Percentiles rank a stretch among this genome's conserved stretches.
These are phyloP conservation scores for Hypoxylon sp. DNA, from an alignment of 2,329 filamentous ascomycete species.

Conservation along the genomic window DNA sequence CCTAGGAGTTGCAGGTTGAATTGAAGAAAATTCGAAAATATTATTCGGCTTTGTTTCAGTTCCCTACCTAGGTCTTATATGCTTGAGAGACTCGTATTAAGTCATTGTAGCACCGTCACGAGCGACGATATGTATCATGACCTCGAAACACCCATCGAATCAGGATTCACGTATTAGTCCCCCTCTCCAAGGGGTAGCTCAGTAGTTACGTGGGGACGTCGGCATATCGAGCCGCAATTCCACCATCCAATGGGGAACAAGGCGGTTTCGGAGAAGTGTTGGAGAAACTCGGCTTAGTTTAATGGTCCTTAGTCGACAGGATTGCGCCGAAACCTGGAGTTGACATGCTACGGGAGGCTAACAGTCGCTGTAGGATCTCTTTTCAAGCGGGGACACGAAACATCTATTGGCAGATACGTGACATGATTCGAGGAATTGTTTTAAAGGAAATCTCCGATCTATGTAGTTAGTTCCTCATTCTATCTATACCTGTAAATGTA, in stretches of 20 bases:
- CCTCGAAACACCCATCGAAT: conserved; percentile 24
- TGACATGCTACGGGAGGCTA: conserved; percentile 1
- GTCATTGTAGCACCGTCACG: conserved; percentile 6
- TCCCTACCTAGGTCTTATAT: conserved; percentile 2
- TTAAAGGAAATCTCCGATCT: conserved; percentile 12
- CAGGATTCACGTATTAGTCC: conserved; percentile 18
- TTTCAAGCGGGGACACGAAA: neutral
- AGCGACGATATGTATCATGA: conserved; percentile 27
- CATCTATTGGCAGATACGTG: conserved; percentile 1
- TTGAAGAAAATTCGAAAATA: neutral
- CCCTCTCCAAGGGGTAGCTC: conserved; percentile 26
- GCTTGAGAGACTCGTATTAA: conserved; percentile 4
- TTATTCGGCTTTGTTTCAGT: neutral
- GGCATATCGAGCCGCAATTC: conserved; percentile 42
- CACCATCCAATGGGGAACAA: conserved; percentile 29
- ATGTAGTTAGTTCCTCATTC: conserved; percentile 19
- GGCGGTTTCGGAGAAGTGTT: conserved; percentile 47
- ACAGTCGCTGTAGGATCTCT: neutral
- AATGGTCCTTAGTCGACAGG: conserved; percentile 11
- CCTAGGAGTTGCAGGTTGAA: neutral
- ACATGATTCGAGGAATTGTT: conserved; percentile 7
- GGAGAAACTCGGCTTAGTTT: conserved; percentile 42
- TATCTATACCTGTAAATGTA: conserved; percentile 27
- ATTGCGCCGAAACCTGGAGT: conserved; percentile 27
- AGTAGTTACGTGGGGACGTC: conserved; percentile 38